Evolutionary conservation across 257 asterid genomes (phyloP).

Genomic region (Nicotiana tabacum): DNA sequence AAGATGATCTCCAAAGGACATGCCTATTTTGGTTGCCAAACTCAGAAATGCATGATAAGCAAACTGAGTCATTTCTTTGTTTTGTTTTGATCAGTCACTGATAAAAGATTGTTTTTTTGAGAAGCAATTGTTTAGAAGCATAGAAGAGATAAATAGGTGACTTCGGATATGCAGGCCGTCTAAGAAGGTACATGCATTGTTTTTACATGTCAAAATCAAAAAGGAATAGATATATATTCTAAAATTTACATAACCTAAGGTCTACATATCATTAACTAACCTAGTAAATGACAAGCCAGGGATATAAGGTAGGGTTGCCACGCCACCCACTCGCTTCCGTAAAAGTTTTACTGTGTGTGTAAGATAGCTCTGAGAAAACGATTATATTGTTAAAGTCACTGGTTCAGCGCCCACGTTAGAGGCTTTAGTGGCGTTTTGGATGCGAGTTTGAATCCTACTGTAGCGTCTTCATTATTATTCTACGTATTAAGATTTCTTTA

Average conservation of each 20-base stretch:
- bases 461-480: no score
- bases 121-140: neutral
- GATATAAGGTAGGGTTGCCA: neutral
- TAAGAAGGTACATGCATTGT: neutral
- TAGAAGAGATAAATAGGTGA: neutral
- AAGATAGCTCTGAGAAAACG: neutral
- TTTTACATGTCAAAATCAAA: neutral
- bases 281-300: neutral
- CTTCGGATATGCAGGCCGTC: neutral
- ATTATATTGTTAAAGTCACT: no score
- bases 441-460: no score
- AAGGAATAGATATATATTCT: neutral
- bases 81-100: neutral
- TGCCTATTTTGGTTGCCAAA: neutral
- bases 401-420: no score
- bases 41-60: conserved; percentile 3
- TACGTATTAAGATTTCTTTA: no score
- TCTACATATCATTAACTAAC: neutral
- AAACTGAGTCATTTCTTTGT: neutral
- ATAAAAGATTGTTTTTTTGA: neutral
- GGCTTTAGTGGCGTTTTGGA: no score
- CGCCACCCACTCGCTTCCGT: neutral
- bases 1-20: conserved; percentile 7
- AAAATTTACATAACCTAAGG: neutral
- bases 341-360: neutral